Evolutionary conservation across 768 basidiomycete species (phyloP).

Genomic region (Macrolepiota fuliginosa): DNA sequence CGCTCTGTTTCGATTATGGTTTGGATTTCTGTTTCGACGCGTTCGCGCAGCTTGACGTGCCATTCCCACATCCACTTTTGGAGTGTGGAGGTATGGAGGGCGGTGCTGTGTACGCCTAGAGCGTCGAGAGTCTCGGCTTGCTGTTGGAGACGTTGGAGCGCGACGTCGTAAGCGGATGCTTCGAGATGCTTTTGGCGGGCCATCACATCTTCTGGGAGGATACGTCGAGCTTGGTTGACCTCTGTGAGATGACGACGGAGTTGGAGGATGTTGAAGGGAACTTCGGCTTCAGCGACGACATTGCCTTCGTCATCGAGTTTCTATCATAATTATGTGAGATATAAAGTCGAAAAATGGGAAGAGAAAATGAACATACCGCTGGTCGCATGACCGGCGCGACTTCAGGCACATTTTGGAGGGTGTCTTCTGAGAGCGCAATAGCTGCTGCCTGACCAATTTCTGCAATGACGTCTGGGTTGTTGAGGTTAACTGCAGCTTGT

Average conservation of each 20-base stretch:
- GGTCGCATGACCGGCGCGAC: conserved; percentile 54
- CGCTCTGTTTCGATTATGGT: conserved; percentile 37
- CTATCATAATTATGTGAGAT: conserved; percentile 8
- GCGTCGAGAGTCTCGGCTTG: conserved; percentile 57
- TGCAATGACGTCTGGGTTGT: conserved; percentile 12
- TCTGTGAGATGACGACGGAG: conserved; percentile 68
- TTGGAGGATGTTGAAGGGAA: conserved; percentile 75
- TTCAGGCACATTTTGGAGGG: conserved; percentile 54
- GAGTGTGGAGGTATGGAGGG: conserved; percentile 42
- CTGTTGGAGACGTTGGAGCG: conserved; percentile 64
- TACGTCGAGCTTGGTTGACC: conserved; percentile 58
- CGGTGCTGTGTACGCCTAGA: conserved; percentile 52
- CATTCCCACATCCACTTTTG: conserved; percentile 86
- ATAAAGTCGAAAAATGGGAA: conserved; percentile 14
- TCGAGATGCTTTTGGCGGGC: conserved; percentile 82
- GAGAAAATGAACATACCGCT: conserved; percentile 27
- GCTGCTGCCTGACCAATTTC: conserved; percentile 37
- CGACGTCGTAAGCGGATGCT: conserved; percentile 82
- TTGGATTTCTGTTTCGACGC: conserved; percentile 50
- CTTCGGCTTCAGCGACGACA: conserved; percentile 28
- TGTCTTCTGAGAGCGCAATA: conserved; percentile 38
- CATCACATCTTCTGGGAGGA: conserved; percentile 64
- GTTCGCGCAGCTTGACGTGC: conserved; percentile 58
- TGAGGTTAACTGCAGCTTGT: conserved; percentile 39
- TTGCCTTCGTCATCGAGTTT: conserved; percentile 19